These are phyloP conservation scores for Erysimum cheiranthoides DNA, from an alignment of 345 rosid genomes.

Conservation along the genomic window DNA sequence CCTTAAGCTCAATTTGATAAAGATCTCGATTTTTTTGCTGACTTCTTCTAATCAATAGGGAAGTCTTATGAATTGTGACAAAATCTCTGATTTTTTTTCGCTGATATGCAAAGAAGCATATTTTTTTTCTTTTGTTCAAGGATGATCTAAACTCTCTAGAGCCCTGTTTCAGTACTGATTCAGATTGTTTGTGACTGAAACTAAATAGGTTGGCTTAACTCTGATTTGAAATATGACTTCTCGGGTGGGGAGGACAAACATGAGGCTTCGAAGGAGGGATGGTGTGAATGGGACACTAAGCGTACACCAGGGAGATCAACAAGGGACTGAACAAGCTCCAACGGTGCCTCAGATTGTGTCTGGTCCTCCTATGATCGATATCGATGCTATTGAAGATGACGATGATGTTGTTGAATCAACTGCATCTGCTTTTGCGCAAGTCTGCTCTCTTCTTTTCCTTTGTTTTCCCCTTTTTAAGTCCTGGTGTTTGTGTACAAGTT, in stretches of 20 bases:
- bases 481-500: constrained; percentile 22
- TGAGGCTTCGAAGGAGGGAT: constrained; percentile 19
- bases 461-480: neutral
- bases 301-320: constrained; percentile 32
- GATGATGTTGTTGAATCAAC: constrained; percentile 83
- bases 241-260: constrained; percentile 12
- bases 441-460: constrained; percentile 38
- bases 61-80: neutral
- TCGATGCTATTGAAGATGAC: constrained; percentile 83
- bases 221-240: constrained; percentile 20
- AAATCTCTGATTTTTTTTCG: neutral
- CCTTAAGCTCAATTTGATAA: neutral
- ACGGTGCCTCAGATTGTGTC: constrained; percentile 29
- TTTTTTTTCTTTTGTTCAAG: neutral
- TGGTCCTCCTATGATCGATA: constrained; percentile 38
- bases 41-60: neutral
- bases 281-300: constrained; percentile 4
- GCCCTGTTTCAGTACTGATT: neutral
- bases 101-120: constrained; percentile 1
- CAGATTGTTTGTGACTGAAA: neutral
- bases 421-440: constrained; percentile 78
- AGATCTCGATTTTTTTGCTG: neutral
- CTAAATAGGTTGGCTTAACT: neutral
- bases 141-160: neutral
- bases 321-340: constrained; percentile 22